phyloP scores from a whole-genome alignment of 116 monocot genomes.

The Trichopus zeylanicus region DNA sequence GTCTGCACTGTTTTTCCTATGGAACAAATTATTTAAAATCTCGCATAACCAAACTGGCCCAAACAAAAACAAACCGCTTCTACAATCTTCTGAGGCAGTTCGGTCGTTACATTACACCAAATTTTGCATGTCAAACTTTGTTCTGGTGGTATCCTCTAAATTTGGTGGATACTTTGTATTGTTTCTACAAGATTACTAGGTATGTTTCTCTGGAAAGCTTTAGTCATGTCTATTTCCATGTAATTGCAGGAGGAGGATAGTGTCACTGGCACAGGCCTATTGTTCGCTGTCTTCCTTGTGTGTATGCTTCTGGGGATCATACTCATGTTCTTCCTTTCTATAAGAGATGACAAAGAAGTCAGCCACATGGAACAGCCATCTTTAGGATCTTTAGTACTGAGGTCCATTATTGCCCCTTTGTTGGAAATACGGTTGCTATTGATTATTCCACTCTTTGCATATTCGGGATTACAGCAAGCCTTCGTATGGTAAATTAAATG shows the following conservation, averaged over 20 bases:
- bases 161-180: no score
- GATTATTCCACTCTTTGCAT: conserved; percentile 71
- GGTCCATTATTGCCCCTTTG: conserved; percentile 52
- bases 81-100: neutral
- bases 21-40: no score
- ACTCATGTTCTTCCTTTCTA: conserved; percentile 74
- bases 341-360: conserved; percentile 55
- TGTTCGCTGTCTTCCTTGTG: conserved; percentile 77
- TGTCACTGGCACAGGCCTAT: conserved; percentile 45
- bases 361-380: conserved; percentile 18
- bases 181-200: no score
- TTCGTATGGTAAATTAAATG: conserved; percentile 53
- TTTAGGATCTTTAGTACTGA: conserved; percentile 33
- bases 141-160: no score
- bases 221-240: neutral
- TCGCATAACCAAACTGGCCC: no score
- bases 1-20: no score
- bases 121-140: no score
- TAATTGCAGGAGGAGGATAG: conserved; percentile 57
- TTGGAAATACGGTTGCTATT: conserved; percentile 56
- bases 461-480: conserved; percentile 83
- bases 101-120: no score
- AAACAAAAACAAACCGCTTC: neutral
- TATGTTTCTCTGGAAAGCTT: neutral
- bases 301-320: conserved; percentile 60